Evolutionary conservation across 768 basidiomycete species (phyloP).

Genomic region (Boletus rubescentipes): DNA sequence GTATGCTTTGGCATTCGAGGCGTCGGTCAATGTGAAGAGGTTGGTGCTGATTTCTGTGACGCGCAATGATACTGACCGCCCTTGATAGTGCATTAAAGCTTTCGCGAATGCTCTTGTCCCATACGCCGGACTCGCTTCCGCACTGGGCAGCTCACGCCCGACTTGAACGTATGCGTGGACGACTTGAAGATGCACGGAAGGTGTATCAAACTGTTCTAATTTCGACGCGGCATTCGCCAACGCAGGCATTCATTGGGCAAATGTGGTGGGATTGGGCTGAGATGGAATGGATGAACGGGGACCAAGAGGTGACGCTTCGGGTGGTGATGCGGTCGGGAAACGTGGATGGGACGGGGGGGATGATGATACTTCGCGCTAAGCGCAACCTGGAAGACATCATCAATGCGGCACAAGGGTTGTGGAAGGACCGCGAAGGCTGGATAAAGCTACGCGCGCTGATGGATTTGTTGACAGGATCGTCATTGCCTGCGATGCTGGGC

Average conservation of each 20-base stretch:
- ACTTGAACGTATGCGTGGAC: constrained; percentile 65
- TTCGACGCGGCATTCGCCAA: constrained; percentile 39
- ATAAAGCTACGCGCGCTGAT: constrained; percentile 62
- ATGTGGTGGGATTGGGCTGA: constrained; percentile 88
- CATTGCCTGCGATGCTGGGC: constrained; percentile 41
- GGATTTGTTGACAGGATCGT: constrained; percentile 54
- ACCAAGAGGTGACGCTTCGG: constrained; percentile 47
- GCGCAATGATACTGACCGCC: constrained; percentile 9
- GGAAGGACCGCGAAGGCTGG: constrained; percentile 67
- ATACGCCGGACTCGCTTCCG: constrained; percentile 51
- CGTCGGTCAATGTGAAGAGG: constrained; percentile 58
- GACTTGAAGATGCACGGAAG: constrained; percentile 69
- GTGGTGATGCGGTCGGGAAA: constrained; percentile 56
- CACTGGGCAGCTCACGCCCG: constrained; percentile 80
- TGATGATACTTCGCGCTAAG: constrained; percentile 62
- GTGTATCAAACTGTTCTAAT: constrained; percentile 69
- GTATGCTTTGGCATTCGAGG: constrained; percentile 67
- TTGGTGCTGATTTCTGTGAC: constrained; percentile 23
- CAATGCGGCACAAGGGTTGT: constrained; percentile 30
- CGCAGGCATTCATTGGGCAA: constrained; percentile 37
- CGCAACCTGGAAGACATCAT: constrained; percentile 58
- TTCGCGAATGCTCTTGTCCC: constrained; percentile 63
- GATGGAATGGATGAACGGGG: constrained; percentile 71
- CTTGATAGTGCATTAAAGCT: constrained; percentile 60
- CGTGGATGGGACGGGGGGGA: constrained; percentile 50